phyloP scores from a whole-genome alignment of 345 rosid species.

The Bruguiera sexangula region DNA sequence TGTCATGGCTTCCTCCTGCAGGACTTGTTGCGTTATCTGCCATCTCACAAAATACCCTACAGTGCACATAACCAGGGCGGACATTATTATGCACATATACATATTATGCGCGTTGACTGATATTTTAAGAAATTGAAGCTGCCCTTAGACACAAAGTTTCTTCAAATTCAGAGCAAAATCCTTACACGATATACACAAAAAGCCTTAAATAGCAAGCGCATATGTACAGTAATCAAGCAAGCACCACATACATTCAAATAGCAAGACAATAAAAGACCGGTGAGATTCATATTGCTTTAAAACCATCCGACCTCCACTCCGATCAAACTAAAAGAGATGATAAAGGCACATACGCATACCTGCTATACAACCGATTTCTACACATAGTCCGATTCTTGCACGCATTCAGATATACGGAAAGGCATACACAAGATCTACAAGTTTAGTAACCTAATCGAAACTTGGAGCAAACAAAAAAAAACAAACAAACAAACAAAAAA shows the following conservation, averaged over 20 bases:
- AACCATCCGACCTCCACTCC: no score
- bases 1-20: conserved; percentile 52
- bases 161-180: conserved; percentile 1
- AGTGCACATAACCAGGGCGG: neutral
- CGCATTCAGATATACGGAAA: no score
- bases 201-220: neutral
- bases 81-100: neutral
- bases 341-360: no score
- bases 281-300: no score
- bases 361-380: no score
- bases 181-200: neutral
- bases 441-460: no score
- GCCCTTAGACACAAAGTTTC: neutral
- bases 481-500: no score
- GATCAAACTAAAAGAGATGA: no score
- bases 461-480: no score
- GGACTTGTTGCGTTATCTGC: conserved; percentile 66
- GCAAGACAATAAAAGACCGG: no score
- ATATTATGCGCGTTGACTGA: neutral
- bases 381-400: no score
- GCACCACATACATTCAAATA: neutral
- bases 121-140: neutral
- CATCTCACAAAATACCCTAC: conserved; percentile 23
- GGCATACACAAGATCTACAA: no score
- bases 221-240: neutral